phyloP scores from a whole-genome alignment of 129 eudicot species.

The Pulicaria dysenterica region DNA sequence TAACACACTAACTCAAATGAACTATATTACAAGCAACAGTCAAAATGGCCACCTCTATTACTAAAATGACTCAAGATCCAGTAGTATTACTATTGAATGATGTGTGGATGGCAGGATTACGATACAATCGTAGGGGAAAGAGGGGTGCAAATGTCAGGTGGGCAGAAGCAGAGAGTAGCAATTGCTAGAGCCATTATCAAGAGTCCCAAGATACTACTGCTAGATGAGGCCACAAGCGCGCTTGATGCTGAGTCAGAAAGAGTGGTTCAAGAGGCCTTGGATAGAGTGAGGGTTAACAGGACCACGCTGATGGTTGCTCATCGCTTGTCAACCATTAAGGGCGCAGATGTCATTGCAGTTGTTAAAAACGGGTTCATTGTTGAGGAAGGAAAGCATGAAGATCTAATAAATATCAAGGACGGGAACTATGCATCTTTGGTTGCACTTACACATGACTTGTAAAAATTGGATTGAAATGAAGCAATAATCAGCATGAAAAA shows the following conservation, averaged over 20 bases:
- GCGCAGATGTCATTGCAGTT: not conserved
- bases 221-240: slow-evolving; percentile 11
- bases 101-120: slow-evolving; percentile 10
- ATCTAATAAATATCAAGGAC: not conserved
- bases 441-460: slow-evolving; percentile 50
- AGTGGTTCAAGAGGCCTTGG: slow-evolving; percentile 10
- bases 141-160: slow-evolving; percentile 11
- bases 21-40: too few relatives aligned
- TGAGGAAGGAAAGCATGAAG: not conserved
- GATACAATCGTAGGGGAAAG: slow-evolving; percentile 6
- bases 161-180: not conserved
- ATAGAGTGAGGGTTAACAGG: slow-evolving; percentile 2
- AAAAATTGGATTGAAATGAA: too few relatives aligned
- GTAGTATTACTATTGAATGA: not conserved
- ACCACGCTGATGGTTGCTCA: slow-evolving; percentile 1
- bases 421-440: slow-evolving; percentile 23
- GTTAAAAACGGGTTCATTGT: not conserved
- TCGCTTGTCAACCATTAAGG: slow-evolving; percentile 1
- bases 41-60: too few relatives aligned
- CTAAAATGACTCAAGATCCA: not conserved
- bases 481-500: too few relatives aligned
- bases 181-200: slow-evolving; percentile 11
- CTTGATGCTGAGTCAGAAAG: not conserved
- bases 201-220: slow-evolving; percentile 12
- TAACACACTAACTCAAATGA: too few relatives aligned